Evolutionary conservation across 2,329 filamentous ascomycete species (phyloP).

Genomic region (Sporothrix curviconia): DNA sequence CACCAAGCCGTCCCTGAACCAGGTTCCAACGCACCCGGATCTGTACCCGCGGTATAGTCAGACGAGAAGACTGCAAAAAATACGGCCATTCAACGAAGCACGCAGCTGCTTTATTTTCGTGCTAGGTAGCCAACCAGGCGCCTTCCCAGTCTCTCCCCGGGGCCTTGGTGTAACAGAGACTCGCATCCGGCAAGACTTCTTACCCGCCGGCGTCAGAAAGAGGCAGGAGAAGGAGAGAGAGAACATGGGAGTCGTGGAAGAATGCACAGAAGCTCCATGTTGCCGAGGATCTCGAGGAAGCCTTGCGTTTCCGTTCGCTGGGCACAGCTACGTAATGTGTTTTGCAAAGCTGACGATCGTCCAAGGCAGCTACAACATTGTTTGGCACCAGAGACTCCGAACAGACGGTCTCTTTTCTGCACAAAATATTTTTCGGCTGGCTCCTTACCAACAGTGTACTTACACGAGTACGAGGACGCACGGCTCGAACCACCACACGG

Average conservation of each 20-base stretch:
- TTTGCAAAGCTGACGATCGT: conserved; percentile 4
- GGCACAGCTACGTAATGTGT: background rate
- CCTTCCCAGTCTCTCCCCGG: conserved; percentile 15
- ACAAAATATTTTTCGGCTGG: background rate
- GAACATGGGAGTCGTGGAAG: too few species aligned
- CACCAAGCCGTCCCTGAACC: background rate
- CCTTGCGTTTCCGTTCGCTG: background rate
- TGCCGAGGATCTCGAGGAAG: background rate
- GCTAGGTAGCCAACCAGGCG: conserved; percentile 25
- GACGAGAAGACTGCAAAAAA: background rate
- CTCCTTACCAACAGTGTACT: background rate
- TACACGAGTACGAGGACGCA: conserved; percentile 1
- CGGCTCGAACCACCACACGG: conserved; percentile 4
- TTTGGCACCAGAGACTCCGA: background rate
- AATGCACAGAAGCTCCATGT: too few species aligned
- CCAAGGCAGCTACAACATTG: background rate
- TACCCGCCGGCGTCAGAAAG: too few species aligned
- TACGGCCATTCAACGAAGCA: background rate
- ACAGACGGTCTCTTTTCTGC: too few species aligned
- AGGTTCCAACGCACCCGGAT: background rate
- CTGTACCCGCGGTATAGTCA: background rate
- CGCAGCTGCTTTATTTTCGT: conserved; percentile 20
- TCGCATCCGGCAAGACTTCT: conserved; percentile 18
- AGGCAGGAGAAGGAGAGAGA: background rate
- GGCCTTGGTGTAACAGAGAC: conserved; percentile 26